Base-by-base conservation (phyloP, 352 stramenopile genomes). In the Pythium folliculosum region DNA sequence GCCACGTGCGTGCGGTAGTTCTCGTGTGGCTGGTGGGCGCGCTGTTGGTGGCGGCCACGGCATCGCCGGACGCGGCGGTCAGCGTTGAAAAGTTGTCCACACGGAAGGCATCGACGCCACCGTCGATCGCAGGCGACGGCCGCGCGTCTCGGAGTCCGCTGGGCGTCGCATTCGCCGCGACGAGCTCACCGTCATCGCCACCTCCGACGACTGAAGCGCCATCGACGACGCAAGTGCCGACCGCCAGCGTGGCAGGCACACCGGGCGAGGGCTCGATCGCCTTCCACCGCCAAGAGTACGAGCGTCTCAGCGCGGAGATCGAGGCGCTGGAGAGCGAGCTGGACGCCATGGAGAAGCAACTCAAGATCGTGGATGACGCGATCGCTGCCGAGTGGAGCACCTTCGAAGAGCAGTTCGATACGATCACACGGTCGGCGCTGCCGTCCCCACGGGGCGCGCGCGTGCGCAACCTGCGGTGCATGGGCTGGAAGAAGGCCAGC, bases 401-500 rank as follows among this genome's bases (percentile, higher is more conserved):
- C 5, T 64, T 44, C 22, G 54, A 70, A n/a, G 9, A 59, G 1
- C 35, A 60, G 5, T 44, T 48, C 17, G 53, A 70, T n/a, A 7
- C 27, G 21, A 25, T 65, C 22, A 51, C 59, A 14, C 3, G 51
- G 45, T 35, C 52, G 57, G 19, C 56, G 44, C 40, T 71, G 50
- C 65, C 65, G 25, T 67, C 57, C 8, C 65, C 65, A 30, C 55
- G 65, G 0, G 50, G 40, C 13, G 45, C 35, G 5, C 23, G 43
- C 8, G 35, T 22, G 43, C 45, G 38, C 22, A 53, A 67, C n/a
- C 51, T 71, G 6, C 14, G 32, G 4, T 71, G 65, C 47, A 23
- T 67, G 25, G 65, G 57, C 32, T 67, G 65, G 65, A 66, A 67
- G 52, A 47, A 47, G 32, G 67, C 58, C 23, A 53, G 13, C 12